Base-by-base conservation (phyloP, 2,329 filamentous ascomycete genomes). In the Sporothrix pallida region DNA sequence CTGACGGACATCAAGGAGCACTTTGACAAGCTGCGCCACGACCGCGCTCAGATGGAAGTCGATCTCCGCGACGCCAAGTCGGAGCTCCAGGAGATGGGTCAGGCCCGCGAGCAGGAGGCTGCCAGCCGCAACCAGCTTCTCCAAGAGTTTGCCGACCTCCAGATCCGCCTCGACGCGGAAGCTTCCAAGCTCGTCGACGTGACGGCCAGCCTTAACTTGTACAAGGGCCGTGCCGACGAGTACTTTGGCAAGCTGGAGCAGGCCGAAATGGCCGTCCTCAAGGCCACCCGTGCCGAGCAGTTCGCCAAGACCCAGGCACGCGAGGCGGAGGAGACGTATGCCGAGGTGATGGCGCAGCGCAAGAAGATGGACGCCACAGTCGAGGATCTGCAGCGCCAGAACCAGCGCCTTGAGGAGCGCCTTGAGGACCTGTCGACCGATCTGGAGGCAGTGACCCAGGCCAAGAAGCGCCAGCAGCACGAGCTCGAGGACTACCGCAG, bases 241-340 rank as follows among this genome's bases (percentile, higher is more conserved):
- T 98, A 99, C 82, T 99, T 98, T 83, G 93, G 90, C 85, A 98
- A 97, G 83, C 89, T 99, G 23, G 95, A 99, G 82, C 95, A 98
- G 80, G 96, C 96, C 17, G 95, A 99, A 81, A 97, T 98, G 77
- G 91, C 95, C 0, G 95, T 98, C 20, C 88, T 99, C 76, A 98
- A 98, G 81, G 95, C 95, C 17, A 92, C 89, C 75, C 90, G 95
- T 31, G 95, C 96, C 0, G 95, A 98, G 82, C 94, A 97, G 78
- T 98, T 98, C 81, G 95, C 95, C 73, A 97, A 93, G 82, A 87
- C 92, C 0, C 95, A 98, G 80, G 93, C 93, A 10, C 91, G 90
- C 79, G 95, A 99, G 83, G 92, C 94, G 0, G 96, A 98, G 79
- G 95, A 98, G 74, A 94, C 91, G 6, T 97, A 92, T 78, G 94